Base-by-base conservation (phyloP, 1,284 basidiomycete genomes). In the Amylostereum areolatum region DNA sequence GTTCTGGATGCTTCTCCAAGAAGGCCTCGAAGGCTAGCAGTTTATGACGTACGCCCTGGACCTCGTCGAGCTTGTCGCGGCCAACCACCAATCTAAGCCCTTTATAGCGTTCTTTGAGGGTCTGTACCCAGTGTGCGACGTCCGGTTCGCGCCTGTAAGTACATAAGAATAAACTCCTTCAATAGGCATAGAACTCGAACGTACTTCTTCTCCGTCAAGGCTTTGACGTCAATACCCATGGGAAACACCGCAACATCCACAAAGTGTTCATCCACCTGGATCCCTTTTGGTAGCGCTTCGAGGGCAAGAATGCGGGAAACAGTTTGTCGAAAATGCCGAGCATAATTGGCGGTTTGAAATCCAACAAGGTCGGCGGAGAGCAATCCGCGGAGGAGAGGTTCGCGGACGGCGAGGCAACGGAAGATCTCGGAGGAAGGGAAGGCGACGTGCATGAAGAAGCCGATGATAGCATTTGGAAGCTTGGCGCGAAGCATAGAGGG, bases 391-490 rank as follows among this genome's bases (percentile, higher is more conserved):
- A 93, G 69, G 4, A 92, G 69, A 11, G 76, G 69, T 52, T 82
- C 74, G 47, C 85, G 76, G 2, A 85, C 78, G 32, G 84, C 80
- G 32, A 93, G 73, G 61, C 90, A 92, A 6, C 90, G 77, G 74
- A 93, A 92, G 53, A 93, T 90, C 66, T 94, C 92, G 25, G 86
- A 89, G 7, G 81, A 85, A 0, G 91, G 91, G 66, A 93, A 94
- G 1, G 91, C 86, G 54, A 92, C 89, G 59, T 93, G 90, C 66
- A 92, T 77, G 72, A 94, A 93, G 72, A 93, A 91, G 1, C 90
- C 89, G 54, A 94, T 90, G 29, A 85, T 80, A 0, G 86, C 83
- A 27, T 76, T 75, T 0, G 83, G 79, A 18, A 81, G 67, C 37
- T 71, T 68, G 40, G 68, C 67, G 33, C 90, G 83, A 24, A 94